A percentile compares a stretch with the other conserved stretches of the same genome.
Conservation (phyloP, 1,284 basidiomycete species). For the Melampsora americana region DNA sequence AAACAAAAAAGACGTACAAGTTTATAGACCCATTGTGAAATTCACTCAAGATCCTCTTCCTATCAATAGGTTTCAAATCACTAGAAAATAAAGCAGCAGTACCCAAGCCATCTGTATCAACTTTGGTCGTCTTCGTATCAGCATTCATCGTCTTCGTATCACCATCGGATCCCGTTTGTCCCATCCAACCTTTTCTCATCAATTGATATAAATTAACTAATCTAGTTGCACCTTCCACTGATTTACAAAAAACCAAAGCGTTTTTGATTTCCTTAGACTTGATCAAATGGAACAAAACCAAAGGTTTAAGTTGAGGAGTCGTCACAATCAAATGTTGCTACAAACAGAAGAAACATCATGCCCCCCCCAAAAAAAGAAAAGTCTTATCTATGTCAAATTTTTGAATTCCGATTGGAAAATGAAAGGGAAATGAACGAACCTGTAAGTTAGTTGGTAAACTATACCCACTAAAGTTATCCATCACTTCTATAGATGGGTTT, state of each 20-base stretch:
- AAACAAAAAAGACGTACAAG: slow-evolving; percentile 61
- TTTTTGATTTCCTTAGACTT: slow-evolving; percentile 64
- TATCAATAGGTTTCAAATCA: slow-evolving; percentile 71
- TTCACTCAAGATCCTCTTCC: slow-evolving; percentile 71
- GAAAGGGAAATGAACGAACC: slow-evolving; percentile 57
- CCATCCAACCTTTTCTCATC: slow-evolving; percentile 63
- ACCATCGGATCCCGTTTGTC: slow-evolving; percentile 40
- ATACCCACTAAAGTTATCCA: slow-evolving; percentile 69
- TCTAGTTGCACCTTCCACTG: slow-evolving; percentile 80
- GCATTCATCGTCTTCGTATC: slow-evolving; percentile 46
- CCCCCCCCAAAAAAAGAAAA: too few species aligned
- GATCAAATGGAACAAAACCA: slow-evolving; percentile 82
- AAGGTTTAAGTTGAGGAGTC: slow-evolving; percentile 75
- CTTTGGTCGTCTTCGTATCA: slow-evolving; percentile 48
- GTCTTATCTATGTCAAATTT: too few species aligned
- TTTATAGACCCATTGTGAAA: slow-evolving; percentile 80
- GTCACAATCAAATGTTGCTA: slow-evolving; percentile 86
- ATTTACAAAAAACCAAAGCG: slow-evolving; percentile 91
- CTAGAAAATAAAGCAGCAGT: slow-evolving; percentile 75
- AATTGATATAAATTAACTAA: slow-evolving; percentile 78
- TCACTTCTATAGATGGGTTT: slow-evolving; percentile 55
- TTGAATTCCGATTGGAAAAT: background rate
- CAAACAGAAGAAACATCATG: background rate
- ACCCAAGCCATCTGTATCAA: slow-evolving; percentile 49
- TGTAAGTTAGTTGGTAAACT: slow-evolving; percentile 73